Evolutionary conservation across 257 asterid genomes (phyloP).

Genomic region (Solanum piurae): DNA sequence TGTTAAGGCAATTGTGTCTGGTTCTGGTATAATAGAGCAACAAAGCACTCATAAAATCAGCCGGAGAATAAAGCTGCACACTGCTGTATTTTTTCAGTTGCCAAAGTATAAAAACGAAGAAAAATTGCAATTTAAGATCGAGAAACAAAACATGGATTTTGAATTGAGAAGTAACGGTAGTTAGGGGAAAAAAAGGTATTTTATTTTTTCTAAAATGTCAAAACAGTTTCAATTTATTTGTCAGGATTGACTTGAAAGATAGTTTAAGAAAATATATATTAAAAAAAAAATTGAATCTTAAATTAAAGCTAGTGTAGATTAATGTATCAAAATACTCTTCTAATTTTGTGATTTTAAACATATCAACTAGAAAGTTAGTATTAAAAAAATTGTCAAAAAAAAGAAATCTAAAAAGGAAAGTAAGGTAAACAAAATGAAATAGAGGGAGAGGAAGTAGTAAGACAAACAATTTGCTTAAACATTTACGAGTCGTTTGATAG

Average conservation of each 20-base stretch:
- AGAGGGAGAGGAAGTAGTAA: no score
- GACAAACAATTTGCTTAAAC: no score
- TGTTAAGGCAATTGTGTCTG: neutral
- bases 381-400: no score
- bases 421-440: no score
- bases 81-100: neutral
- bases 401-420: no score
- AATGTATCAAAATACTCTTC: neutral
- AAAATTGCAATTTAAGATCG: neutral
- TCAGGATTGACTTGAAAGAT: no score
- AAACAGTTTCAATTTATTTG: neutral
- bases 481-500: no score
- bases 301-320: no score
- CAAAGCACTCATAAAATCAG: neutral
- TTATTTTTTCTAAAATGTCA: neutral
- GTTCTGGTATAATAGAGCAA: neutral
- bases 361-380: accelerated
- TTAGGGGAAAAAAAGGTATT: neutral
- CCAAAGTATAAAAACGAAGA: neutral
- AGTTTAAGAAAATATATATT: no score
- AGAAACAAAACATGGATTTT: neutral
- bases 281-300: no score
- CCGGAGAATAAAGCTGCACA: neutral
- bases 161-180: no score
- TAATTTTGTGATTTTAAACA: neutral